A percentile compares a stretch with the other conserved stretches of the same genome.
Conservation (phyloP, 345 rosid genomes). For the Sisymbrium irio region DNA sequence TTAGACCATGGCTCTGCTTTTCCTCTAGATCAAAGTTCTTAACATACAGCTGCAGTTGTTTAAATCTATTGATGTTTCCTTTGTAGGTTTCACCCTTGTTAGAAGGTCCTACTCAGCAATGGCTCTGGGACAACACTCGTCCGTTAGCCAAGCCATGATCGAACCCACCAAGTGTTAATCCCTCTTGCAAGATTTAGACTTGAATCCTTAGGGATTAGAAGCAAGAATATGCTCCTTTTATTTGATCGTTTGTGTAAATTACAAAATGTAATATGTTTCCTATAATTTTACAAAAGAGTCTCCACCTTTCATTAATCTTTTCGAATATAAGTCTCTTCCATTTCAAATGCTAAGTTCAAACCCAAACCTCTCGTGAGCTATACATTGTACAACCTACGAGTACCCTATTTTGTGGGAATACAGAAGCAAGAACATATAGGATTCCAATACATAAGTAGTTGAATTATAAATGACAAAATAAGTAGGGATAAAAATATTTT, state of each 20-base stretch:
- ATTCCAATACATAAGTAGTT: too few species aligned
- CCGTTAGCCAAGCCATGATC: conserved; percentile 49
- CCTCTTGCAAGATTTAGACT: conserved; percentile 9
- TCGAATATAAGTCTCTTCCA: not conserved
- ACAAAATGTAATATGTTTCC: not conserved
- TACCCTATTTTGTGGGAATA: too few species aligned
- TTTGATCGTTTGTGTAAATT: conserved; percentile 20
- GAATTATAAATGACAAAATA: too few species aligned
- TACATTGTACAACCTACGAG: not conserved
- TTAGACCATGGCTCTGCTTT: not conserved
- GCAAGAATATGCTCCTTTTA: not conserved
- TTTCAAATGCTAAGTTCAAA: not conserved
- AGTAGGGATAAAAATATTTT: too few species aligned
- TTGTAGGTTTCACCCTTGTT: conserved; percentile 82
- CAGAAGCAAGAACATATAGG: too few species aligned
- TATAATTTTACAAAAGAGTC: not conserved
- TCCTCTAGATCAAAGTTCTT: not conserved
- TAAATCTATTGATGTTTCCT: conserved; percentile 9
- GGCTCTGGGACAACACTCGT: conserved; percentile 89
- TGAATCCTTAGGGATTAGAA: not conserved
- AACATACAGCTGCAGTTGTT: not conserved
- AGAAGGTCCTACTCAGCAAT: conserved; percentile 64
- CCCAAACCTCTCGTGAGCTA: not conserved
- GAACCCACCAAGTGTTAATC: not conserved
- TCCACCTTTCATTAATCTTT: not conserved